A percentile compares a stretch with the other conserved stretches of the same genome.
phyloP scores from a whole-genome alignment of 176 grass and related monocot genomes.

The Oropetium thomaeum region DNA sequence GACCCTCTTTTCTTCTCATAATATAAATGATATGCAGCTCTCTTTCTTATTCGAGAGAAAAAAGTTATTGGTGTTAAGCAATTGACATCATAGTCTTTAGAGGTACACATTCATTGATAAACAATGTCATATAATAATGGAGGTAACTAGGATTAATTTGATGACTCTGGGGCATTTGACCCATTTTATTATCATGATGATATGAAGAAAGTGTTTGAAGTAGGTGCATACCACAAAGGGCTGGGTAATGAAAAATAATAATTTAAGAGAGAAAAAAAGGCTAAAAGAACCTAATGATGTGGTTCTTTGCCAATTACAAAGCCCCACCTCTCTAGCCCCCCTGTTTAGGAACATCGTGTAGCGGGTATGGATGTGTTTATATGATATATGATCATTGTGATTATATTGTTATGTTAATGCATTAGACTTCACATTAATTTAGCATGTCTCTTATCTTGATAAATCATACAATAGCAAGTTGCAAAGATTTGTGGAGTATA shows the following conservation, averaged over 20 bases:
- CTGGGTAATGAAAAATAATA: not conserved
- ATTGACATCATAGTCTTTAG: not conserved
- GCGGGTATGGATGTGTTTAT: not conserved
- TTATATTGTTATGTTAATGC: not conserved
- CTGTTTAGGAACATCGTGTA: conserved; percentile 9
- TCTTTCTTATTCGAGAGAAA: too few relatives aligned
- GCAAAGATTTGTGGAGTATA: not conserved
- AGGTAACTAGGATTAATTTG: too few relatives aligned
- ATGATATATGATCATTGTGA: not conserved
- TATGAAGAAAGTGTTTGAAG: not conserved
- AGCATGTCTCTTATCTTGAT: not conserved
- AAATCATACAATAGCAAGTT: not conserved
- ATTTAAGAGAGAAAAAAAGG: not conserved
- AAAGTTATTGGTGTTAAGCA: not conserved
- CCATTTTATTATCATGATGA: conserved; percentile 9
- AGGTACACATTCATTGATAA: conserved; percentile 1
- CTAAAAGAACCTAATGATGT: not conserved
- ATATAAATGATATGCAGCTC: too few relatives aligned
- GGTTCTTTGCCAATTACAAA: not conserved
- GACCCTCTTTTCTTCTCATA: too few relatives aligned
- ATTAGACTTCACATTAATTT: conserved; percentile 7
- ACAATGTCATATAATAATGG: not conserved
- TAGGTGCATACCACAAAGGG: not conserved
- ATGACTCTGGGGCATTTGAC: too few relatives aligned
- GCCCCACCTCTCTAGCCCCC: not conserved